Percentiles rank a stretch among this genome's conserved stretches.
Evolutionary conservation across 352 stramenopile genomes (phyloP).

Genomic region (Globisporangium apiculatum): DNA sequence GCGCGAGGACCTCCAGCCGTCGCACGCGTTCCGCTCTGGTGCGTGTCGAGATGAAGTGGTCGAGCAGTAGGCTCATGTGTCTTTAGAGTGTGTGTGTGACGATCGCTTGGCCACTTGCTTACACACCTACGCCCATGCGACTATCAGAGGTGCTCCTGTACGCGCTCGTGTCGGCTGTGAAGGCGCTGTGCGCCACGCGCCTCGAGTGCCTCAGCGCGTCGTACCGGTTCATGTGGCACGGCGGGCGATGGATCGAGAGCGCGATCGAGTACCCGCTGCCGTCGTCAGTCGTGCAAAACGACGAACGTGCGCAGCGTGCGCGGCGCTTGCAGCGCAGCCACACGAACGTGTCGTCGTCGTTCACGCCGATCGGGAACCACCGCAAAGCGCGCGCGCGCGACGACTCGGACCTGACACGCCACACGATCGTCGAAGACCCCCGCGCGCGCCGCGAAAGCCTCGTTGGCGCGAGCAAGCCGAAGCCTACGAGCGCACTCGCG

Average conservation of each 20-base stretch:
- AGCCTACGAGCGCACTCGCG: conserved; percentile 6
- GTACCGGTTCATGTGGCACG: conserved; percentile 55
- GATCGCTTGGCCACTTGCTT: neutral
- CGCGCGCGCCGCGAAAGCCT: conserved; percentile 1
- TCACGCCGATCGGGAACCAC: conserved; percentile 11
- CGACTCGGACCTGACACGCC: conserved; percentile 28
- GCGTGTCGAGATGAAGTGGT: neutral
- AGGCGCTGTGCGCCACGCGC: conserved; percentile 38
- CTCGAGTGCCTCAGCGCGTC: conserved; percentile 45
- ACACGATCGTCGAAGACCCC: conserved; percentile 10
- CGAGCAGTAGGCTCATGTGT: neutral
- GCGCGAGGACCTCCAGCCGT: conserved; percentile 37
- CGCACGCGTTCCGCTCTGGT: conserved; percentile 30
- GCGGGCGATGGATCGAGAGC: conserved; percentile 48
- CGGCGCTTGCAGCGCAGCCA: conserved; percentile 13
- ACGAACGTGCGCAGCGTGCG: neutral
- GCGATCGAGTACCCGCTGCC: conserved; percentile 34
- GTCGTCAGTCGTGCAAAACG: neutral
- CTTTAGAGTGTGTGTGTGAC: neutral
- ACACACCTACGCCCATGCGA: neutral
- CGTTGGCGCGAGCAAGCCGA: neutral
- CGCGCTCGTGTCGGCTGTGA: conserved; percentile 44
- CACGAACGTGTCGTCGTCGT: conserved; percentile 1
- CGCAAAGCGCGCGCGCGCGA: conserved; percentile 24
- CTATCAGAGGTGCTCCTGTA: conserved; percentile 47